Evolutionary conservation across 164 flowering plant species (phyloP), one percentile per base, ranked within the genome.

Genomic region (Aristolochia contorta): DNA sequence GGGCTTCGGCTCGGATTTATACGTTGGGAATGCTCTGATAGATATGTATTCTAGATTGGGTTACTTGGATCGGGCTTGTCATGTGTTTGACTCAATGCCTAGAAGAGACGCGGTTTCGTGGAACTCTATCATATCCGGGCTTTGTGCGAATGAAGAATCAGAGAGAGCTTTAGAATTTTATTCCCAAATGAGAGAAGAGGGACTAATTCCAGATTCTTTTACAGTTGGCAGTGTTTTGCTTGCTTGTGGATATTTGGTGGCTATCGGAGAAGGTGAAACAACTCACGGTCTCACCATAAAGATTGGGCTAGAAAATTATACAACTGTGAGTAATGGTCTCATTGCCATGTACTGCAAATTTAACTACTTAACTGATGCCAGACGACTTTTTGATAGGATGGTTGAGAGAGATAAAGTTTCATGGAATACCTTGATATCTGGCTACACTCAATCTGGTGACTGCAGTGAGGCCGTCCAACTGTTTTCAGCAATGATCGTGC

Each of bases 261-360:
- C 63, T 63, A 24, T 74, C 25, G 22, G 37, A 41, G 75, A 68
- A 61, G 80, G 80, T 6, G n/a, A 37, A 59, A 41, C 41, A 14
- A 67, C 71, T 59, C 80, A 79, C 57, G 72, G 71, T 7, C 54
- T 73, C 52, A 67, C 66, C 19, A 63, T 52, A 30, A 77, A 77
- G 71, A 56, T 70, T 16, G 83, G 80, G 16, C 24, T 71, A 0
- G 56, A 61, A 41, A n/a, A 30, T 2, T 74, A 71, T 72, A 60
- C 54, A 47, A 27, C 71, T 22, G 67, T 78, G 55, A 61, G 69
- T 10, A 84, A 81, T 67, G 87, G 85, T 57, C 72, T 90, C 48
- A 79, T 90, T 56, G 91, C 87, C 65, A 84, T 85, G 95, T 87
- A 85, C 69, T 84, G 93, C 7, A 90, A 87, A 75, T 85, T 84